Evolutionary conservation across 129 eudicot species (phyloP), one percentile per base, ranked within the genome.

Genomic region (Gnaphalium uliginosum): DNA sequence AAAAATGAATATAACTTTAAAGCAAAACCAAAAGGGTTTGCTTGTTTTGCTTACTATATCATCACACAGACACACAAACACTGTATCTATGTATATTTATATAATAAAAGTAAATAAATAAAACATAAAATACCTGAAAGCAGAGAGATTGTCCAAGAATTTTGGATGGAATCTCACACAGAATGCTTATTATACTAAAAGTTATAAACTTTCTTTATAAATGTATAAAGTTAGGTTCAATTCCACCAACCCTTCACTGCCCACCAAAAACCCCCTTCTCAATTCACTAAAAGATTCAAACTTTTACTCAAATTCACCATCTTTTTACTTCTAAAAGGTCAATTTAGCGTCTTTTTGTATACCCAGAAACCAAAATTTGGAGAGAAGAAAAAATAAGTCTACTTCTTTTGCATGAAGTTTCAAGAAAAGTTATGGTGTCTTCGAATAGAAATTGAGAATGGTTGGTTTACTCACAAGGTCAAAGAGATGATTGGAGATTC

Each of bases 191-290:
- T 74, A 9, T 41, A 24, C 57, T 26, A 56, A 65, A 30, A 30
- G 73, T 50, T 50, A 30, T 30, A 15, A 61, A 39, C 61, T 77
- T 69, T 78, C 25, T 58, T 19, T 69, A 78, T 41, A 41, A 22
- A 46, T 26, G 50, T 25, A 58, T 68, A 17, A 77, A 69, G 81
- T 77, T 77, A 76, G 81, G 76, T 21, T n/a, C 50, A 59, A 11
- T 75, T 60, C 51, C 71, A 78, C 81, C 81, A 69, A 78, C 81
- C 61, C 37, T 69, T 69, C 19, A 15, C 63, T 17, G 19, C 69
- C 50, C 81, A 59, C 76, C 58, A 68, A 77, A 50, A 59, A 37
- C 15, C 61, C 61, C 10, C 69, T 59, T 24, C 25, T 37, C 24
- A 73, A 41, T 17, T 59, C 27, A 60, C 24, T 24, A n/a, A 11